Conservation (phyloP, 495 filamentous ascomycete genomes). For the Aspergillus ostianus region DNA sequence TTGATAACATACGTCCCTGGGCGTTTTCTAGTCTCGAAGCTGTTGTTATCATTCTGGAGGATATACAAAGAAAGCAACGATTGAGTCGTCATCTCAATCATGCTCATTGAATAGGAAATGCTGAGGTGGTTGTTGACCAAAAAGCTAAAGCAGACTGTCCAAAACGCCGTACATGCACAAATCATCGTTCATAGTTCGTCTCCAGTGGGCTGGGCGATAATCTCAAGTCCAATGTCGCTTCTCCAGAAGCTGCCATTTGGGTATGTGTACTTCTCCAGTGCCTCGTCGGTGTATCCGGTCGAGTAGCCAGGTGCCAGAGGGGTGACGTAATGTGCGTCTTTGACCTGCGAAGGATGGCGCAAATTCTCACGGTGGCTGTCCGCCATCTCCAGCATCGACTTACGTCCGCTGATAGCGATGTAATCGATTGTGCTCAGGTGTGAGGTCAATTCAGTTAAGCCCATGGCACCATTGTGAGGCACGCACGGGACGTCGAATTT, state of each 20-base stretch:
- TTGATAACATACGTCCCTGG: neutral
- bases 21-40: neutral
- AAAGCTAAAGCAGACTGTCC: neutral
- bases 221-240: neutral
- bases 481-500: slow-evolving; percentile 83
- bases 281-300: neutral
- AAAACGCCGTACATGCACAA: neutral
- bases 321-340: slow-evolving; percentile 84
- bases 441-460: slow-evolving; percentile 90
- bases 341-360: slow-evolving; percentile 72
- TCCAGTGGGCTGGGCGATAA: neutral
- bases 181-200: neutral
- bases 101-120: neutral
- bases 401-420: slow-evolving; percentile 78
- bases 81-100: neutral
- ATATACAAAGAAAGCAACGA: neutral
- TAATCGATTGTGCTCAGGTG: slow-evolving; percentile 94
- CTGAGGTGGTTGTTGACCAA: neutral
- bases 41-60: neutral
- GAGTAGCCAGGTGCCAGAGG: slow-evolving; percentile 75
- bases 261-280: neutral
- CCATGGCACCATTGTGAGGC: slow-evolving; percentile 86
- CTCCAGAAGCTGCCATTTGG: neutral
- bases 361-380: slow-evolving; percentile 95
- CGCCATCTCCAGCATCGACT: slow-evolving; percentile 82